Evolutionary conservation across 805 yeast species (phyloP), one percentile per base, ranked within the genome.

Genomic region (Pichia gijzeniarum): DNA sequence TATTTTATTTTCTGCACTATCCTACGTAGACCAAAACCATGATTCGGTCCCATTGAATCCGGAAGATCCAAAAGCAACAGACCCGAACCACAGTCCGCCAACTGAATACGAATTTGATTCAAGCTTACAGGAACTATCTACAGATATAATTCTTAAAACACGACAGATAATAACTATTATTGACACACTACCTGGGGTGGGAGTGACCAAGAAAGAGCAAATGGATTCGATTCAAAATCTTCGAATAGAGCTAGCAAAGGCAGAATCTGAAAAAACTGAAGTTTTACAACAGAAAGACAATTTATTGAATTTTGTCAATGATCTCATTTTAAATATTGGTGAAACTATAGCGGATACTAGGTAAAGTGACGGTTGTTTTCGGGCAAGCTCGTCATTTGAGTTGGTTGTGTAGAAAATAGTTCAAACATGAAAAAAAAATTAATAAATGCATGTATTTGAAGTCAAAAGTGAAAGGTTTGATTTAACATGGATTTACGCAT

Each of bases 171-270:
- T 86, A 34, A 80, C 85, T 56, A 75, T 91, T 22, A 89, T 91
- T 34, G 95, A 86, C 58, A 79, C 95, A 2, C 68, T 91, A 36
- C 99, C 99, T 0, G 98, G 97, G 12, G 86, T 88, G 2, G 96
- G 95, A 8, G 90, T 84, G 1, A 78, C 90, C 1, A 84, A 85
- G 20, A 76, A 73, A 38, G 82, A 78, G 44, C 98, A 90, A 63
- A 61, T 89, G 60, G 64, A 67, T 22, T 73, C 74, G 48, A 85
- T 91, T 16, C 75, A 73, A 41, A 70, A 68, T 13, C 67, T 93
- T 39, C 83, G 85, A 40, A 60, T 61, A 38, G 86, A 85, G 53
- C 65, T 90, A 44, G 70, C 72, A 12, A 66, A 69, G 12, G 78
- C 80, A 1, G 93, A 89, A 54, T 58, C 63, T 19, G 73, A 76